Evolutionary conservation across 495 filamentous ascomycete species (phyloP).

Genomic region (Talaromyces thailandensis): DNA sequence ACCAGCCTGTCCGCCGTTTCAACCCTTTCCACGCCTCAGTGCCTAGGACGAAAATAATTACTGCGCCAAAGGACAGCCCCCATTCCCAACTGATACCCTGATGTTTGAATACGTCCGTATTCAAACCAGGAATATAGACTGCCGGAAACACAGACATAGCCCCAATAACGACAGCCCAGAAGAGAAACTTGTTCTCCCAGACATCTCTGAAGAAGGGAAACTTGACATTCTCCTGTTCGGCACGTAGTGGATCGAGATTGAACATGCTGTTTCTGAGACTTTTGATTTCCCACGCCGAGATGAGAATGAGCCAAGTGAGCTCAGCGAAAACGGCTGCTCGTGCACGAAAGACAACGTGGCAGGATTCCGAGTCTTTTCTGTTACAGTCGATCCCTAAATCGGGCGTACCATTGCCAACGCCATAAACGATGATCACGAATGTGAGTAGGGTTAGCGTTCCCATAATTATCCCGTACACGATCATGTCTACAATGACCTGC

Average conservation of each 20-base stretch:
- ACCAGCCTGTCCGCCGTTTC: conserved; percentile 37
- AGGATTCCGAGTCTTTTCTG: conserved; percentile 40
- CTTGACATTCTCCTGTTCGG: conserved; percentile 16
- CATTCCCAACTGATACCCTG: conserved; percentile 67
- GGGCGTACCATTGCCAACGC: conserved; percentile 45
- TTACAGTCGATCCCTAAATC: conserved; percentile 62
- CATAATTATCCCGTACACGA: conserved; percentile 65
- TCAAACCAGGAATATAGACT: conserved; percentile 64
- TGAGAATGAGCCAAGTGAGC: conserved; percentile 63
- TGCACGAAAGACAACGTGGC: conserved; percentile 62
- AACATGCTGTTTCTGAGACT: conserved; percentile 61
- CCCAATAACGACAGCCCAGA: conserved; percentile 62
- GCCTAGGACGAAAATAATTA: conserved; percentile 48
- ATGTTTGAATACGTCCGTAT: conserved; percentile 66
- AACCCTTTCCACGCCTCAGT: conserved; percentile 60
- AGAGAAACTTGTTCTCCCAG: conserved; percentile 64
- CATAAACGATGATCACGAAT: conserved; percentile 63
- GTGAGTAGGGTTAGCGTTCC: conserved; percentile 56
- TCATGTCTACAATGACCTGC: conserved; percentile 63
- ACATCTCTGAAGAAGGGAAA: conserved; percentile 55
- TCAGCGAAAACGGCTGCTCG: conserved; percentile 69
- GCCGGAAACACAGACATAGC: conserved; percentile 61
- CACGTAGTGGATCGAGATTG: conserved; percentile 47
- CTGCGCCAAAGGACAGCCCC: conserved; percentile 51
- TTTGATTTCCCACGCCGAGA: conserved; percentile 71